These are phyloP conservation scores for Pseudocercospora fijiensis DNA, from an alignment of 2,329 filamentous ascomycete species.

Conservation along the genomic window DNA sequence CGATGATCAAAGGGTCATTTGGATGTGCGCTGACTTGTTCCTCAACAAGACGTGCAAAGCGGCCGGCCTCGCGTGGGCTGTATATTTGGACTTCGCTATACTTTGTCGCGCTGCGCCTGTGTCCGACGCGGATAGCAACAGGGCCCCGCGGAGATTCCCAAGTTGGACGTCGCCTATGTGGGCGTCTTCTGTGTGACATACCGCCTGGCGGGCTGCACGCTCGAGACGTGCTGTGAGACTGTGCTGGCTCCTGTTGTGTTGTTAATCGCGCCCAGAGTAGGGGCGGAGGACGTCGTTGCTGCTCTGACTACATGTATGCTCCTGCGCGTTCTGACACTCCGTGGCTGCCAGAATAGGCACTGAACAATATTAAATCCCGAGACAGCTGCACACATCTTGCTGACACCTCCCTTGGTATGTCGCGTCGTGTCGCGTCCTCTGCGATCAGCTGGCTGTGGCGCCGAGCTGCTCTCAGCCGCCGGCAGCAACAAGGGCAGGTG, in stretches of 20 bases:
- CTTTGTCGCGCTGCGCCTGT: constrained; percentile 29
- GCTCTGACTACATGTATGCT: neutral
- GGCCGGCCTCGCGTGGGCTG: constrained; percentile 32
- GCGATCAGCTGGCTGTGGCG: neutral
- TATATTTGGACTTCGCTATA: constrained; percentile 34
- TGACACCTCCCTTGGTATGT: neutral
- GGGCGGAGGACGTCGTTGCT: neutral
- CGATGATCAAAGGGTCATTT: constrained; percentile 37
- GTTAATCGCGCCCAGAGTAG: neutral
- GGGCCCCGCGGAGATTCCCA: constrained; percentile 27
- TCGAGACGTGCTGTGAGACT: neutral
- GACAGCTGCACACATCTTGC: neutral
- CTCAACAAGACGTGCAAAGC: constrained; percentile 36
- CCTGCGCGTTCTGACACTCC: neutral
- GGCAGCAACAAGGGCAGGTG: neutral
- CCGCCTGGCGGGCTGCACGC: neutral
- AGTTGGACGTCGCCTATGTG: constrained; percentile 28
- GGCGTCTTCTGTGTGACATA: constrained; percentile 20
- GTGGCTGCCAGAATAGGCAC: neutral
- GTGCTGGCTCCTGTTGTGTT: neutral
- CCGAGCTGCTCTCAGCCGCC: neutral
- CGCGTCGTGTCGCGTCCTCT: neutral
- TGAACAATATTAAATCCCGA: neutral
- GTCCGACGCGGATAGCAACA: constrained; percentile 37
- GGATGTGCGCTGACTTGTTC: constrained; percentile 36